phyloP scores from a whole-genome alignment of 2,329 filamentous ascomycete species.

The Teratosphaeria pseudoeucalypti region DNA sequence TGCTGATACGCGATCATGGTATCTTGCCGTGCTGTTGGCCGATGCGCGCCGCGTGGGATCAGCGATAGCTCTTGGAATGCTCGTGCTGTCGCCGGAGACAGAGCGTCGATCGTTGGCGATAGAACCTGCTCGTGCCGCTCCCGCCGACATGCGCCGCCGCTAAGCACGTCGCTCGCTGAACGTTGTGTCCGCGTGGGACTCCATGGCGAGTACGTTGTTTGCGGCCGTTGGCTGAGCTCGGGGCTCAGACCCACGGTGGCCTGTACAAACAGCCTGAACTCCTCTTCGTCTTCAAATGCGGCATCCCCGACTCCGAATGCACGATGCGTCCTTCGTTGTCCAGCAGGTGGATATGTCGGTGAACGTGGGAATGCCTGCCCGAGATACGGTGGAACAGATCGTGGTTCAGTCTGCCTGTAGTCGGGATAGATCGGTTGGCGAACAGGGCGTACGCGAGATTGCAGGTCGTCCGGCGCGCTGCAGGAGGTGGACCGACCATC shows the following conservation, averaged over 20 bases:
- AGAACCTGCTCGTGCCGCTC: neutral
- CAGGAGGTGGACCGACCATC: slow-evolving; percentile 2
- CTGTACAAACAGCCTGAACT: slow-evolving; percentile 23
- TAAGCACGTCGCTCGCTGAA: neutral
- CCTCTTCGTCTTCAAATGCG: slow-evolving; percentile 20
- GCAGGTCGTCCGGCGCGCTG: slow-evolving; percentile 6
- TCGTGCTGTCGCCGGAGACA: slow-evolving; percentile 11
- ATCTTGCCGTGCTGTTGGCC: neutral
- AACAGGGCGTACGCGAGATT: neutral
- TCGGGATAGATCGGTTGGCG: neutral
- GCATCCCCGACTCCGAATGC: slow-evolving; percentile 9
- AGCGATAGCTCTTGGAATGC: slow-evolving; percentile 13
- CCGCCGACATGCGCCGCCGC: neutral
- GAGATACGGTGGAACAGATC: neutral
- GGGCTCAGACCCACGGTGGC: slow-evolving; percentile 23
- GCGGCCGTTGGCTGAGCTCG: slow-evolving; percentile 7
- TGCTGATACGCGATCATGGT: neutral
- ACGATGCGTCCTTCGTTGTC: slow-evolving; percentile 7
- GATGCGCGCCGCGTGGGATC: neutral
- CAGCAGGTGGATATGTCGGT: slow-evolving; percentile 13
- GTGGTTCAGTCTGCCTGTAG: neutral
- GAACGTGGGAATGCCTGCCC: slow-evolving; percentile 5
- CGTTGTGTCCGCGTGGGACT: neutral
- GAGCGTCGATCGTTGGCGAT: slow-evolving; percentile 16
- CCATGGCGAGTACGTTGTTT: neutral